These are phyloP conservation scores for Mercurialis annua DNA, from an alignment of 345 rosid genomes.

Conservation along the genomic window DNA sequence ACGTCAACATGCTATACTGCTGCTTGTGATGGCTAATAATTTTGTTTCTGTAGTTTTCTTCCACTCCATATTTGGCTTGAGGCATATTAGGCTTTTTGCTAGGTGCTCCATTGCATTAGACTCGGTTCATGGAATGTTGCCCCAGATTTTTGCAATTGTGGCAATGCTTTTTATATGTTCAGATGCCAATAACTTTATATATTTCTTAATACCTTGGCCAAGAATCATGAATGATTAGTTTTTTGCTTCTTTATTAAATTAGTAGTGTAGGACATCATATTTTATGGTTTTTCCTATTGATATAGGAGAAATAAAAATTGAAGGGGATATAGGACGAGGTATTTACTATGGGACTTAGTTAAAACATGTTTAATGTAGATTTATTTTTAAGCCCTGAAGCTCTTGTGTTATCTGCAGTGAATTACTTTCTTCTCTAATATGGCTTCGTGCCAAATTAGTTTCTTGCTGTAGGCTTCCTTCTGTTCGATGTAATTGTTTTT, in stretches of 20 bases:
- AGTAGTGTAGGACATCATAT: not conserved
- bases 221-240: not conserved
- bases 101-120: constrained; percentile 5
- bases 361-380: not conserved
- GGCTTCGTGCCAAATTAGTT: not conserved
- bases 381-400: not conserved
- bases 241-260: too few relatives aligned
- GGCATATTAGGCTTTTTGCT: not conserved
- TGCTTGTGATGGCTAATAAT: not conserved
- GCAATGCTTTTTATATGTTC: not conserved
- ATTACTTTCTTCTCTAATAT: not conserved
- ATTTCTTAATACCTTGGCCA: not conserved
- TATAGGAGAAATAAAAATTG: not conserved
- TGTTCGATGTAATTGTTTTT: not conserved
- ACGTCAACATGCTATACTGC: not conserved
- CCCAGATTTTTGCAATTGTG: not conserved
- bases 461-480: not conserved
- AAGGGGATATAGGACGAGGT: not conserved
- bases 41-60: not conserved
- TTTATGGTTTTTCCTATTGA: constrained; percentile 3
- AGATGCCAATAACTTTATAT: not conserved
- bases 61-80: not conserved
- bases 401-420: not conserved
- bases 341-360: not conserved
- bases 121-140: constrained; percentile 8